phyloP scores from a whole-genome alignment of 2,329 filamentous ascomycete genomes.

The Neonectria coccinea region DNA sequence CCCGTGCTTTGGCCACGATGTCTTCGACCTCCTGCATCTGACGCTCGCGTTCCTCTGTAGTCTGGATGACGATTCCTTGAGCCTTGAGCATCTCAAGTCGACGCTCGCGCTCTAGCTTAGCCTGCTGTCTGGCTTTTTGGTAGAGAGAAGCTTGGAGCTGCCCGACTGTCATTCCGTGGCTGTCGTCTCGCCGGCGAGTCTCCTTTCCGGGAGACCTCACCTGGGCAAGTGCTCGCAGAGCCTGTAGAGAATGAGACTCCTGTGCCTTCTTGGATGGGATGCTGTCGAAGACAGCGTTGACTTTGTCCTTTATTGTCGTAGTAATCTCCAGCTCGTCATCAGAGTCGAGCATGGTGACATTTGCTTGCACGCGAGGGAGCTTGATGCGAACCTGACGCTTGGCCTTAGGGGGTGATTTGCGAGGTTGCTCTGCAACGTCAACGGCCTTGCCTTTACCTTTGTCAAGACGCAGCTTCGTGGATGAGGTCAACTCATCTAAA shows the following conservation, averaged over 20 bases:
- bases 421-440: conserved; percentile 30
- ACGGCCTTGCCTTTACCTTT: conserved; percentile 72
- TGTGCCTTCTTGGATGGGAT: conserved; percentile 72
- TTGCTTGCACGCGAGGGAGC: conserved; percentile 56
- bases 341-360: conserved; percentile 57
- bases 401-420: conserved; percentile 45
- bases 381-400: conserved; percentile 65
- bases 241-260: conserved; percentile 72
- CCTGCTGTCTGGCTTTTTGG: conserved; percentile 82
- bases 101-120: conserved; percentile 79
- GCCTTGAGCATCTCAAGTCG: conserved; percentile 81
- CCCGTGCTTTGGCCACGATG: conserved; percentile 84
- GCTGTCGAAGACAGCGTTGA: conserved; percentile 76
- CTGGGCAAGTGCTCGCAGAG: conserved; percentile 80
- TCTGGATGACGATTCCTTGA: conserved; percentile 85
- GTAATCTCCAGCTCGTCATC: conserved; percentile 75
- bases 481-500: conserved; percentile 51
- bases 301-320: conserved; percentile 60
- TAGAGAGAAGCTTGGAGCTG: conserved; percentile 78
- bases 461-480: conserved; percentile 53
- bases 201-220: conserved; percentile 72
- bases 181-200: conserved; percentile 56
- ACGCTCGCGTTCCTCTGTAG: conserved; percentile 84
- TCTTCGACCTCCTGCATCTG: conserved; percentile 89
- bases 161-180: conserved; percentile 71